Evolutionary conservation across 208 protist genomes (phyloP).

Genomic region (Trypanosoma platydactyli): DNA sequence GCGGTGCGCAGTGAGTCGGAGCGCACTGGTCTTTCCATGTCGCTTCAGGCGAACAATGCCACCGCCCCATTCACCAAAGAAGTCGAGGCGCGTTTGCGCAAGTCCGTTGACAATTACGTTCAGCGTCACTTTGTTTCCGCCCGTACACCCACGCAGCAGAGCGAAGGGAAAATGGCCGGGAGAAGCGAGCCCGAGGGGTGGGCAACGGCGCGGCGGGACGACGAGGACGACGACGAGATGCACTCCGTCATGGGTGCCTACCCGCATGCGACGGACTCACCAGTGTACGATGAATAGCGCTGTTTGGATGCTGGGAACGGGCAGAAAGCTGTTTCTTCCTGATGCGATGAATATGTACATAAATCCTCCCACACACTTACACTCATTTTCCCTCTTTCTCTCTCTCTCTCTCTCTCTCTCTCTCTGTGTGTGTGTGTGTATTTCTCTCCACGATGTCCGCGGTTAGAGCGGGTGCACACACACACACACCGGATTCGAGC

Average conservation of each 20-base stretch:
- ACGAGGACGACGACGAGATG: slow-evolving; percentile 25
- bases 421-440: neutral
- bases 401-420: slow-evolving; percentile 1
- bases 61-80: slow-evolving; percentile 57
- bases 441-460: too few relatives aligned
- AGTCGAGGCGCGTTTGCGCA: slow-evolving; percentile 54
- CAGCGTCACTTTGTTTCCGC: slow-evolving; percentile 45
- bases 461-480: too few relatives aligned
- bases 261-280: slow-evolving; percentile 35
- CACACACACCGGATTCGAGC: too few relatives aligned
- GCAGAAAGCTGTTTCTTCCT: too few relatives aligned
- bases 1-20: slow-evolving; percentile 62
- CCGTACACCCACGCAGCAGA: slow-evolving; percentile 6
- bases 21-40: slow-evolving; percentile 53
- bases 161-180: neutral
- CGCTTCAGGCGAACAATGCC: slow-evolving; percentile 46
- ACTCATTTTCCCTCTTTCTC: neutral
- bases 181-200: neutral
- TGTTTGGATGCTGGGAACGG: too few relatives aligned
- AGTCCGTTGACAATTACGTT: slow-evolving; percentile 82
- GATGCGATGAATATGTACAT: too few relatives aligned
- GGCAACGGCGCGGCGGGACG: neutral
- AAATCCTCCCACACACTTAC: too few relatives aligned
- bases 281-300: slow-evolving; percentile 40
- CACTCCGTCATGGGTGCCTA: slow-evolving; percentile 21